phyloP scores from a whole-genome alignment of 1,284 basidiomycete genomes.

The Garcileccinum viscosum region DNA sequence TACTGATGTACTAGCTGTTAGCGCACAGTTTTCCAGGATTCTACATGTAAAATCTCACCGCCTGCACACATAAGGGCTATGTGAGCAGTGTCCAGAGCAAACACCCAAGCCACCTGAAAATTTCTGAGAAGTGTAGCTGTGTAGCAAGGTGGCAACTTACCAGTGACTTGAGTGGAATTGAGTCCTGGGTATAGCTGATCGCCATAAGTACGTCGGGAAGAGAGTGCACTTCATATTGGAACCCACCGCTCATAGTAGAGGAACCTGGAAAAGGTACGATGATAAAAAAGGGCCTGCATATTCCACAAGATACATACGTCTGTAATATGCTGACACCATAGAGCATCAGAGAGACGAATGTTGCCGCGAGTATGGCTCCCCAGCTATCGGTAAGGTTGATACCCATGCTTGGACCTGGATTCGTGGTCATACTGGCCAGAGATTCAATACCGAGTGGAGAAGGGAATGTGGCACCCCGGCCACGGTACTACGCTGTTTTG shows the following conservation, averaged over 20 bases:
- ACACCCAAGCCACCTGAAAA: slow-evolving; percentile 32
- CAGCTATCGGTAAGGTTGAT: slow-evolving; percentile 25
- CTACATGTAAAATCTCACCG: slow-evolving; percentile 16
- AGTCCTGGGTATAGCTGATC: slow-evolving; percentile 25
- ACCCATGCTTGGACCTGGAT: neutral
- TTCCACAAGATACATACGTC: slow-evolving; percentile 22
- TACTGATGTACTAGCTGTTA: slow-evolving; percentile 21
- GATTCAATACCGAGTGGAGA: neutral
- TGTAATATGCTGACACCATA: slow-evolving; percentile 36
- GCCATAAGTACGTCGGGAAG: slow-evolving; percentile 5
- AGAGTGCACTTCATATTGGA: neutral
- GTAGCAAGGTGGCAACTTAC: slow-evolving; percentile 9
- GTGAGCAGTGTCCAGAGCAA: slow-evolving; percentile 27
- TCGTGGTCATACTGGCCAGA: slow-evolving; percentile 17
- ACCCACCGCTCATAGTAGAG: slow-evolving; percentile 36
- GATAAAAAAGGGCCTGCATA: neutral
- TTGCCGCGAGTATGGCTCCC: slow-evolving; percentile 32
- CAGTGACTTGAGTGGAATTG: slow-evolving; percentile 20
- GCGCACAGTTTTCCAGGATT: neutral
- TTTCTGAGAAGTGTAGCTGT: neutral
- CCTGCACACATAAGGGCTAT: slow-evolving; percentile 25
- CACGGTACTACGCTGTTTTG: slow-evolving; percentile 7
- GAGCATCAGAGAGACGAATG: slow-evolving; percentile 29
- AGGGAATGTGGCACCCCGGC: neutral
- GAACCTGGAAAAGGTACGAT: slow-evolving; percentile 21